phyloP scores from a whole-genome alignment of 495 filamentous ascomycete genomes.

The Oidiodendron maius region DNA sequence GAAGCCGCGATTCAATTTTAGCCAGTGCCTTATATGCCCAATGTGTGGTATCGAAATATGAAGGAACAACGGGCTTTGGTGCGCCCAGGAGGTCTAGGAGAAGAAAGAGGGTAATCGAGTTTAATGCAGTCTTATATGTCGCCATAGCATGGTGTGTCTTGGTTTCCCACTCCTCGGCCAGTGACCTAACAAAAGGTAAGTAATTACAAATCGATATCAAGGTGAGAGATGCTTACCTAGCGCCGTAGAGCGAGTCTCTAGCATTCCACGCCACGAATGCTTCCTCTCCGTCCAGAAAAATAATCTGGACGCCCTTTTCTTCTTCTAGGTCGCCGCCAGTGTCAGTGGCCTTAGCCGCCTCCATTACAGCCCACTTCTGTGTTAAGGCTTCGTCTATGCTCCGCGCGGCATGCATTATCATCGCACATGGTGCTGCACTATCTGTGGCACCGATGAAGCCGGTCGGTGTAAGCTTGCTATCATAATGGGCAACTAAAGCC shows the following conservation, averaged over 20 bases:
- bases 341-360: conserved; percentile 48
- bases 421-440: conserved; percentile 87
- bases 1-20: conserved; percentile 61
- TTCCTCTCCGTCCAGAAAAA: conserved; percentile 93
- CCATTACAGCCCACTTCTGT: conserved; percentile 72
- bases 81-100: conserved; percentile 88
- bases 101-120: conserved; percentile 80
- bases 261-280: conserved; percentile 76
- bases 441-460: conserved; percentile 95
- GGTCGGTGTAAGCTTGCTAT: conserved; percentile 71
- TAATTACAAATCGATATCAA: conserved; percentile 1
- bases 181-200: conserved; percentile 36
- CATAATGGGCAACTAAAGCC: conserved; percentile 91
- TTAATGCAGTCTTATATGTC: conserved; percentile 64
- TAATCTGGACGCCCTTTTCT: conserved; percentile 78
- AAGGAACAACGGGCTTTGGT: conserved; percentile 61
- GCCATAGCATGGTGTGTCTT: conserved; percentile 61
- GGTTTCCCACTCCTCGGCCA: conserved; percentile 70
- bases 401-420: conserved; percentile 80
- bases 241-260: conserved; percentile 80
- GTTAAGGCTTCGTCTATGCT: conserved; percentile 74
- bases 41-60: conserved; percentile 82
- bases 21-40: conserved; percentile 83
- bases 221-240: conserved; percentile 45
- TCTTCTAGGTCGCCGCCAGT: conserved; percentile 53